Percentiles rank a stretch among this genome's conserved stretches.
These are phyloP conservation scores for Glomus cerebriforme DNA, from an alignment of 192 early-diverging fungal genomes.

Conservation along the genomic window DNA sequence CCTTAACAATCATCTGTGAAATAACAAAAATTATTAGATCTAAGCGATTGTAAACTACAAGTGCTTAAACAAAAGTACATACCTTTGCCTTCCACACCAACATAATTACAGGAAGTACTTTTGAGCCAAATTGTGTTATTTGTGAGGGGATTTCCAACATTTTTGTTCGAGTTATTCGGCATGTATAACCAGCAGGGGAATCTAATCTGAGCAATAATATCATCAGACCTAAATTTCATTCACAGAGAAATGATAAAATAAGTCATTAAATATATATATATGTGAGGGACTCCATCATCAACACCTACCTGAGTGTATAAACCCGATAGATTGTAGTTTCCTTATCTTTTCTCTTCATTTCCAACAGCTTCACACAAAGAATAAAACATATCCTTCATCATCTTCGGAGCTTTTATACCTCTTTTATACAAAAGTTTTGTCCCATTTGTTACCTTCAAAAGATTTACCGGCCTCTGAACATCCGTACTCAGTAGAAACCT, in stretches of 20 bases:
- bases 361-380: slow-evolving; percentile 4
- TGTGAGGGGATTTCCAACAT: slow-evolving; percentile 18
- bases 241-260: slow-evolving; percentile 11
- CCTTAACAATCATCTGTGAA: slow-evolving; percentile 2
- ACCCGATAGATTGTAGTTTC: slow-evolving; percentile 25
- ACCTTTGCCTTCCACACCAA: slow-evolving; percentile 34
- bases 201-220: slow-evolving; percentile 23
- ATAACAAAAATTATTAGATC: not conserved
- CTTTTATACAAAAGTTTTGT: slow-evolving; percentile 30
- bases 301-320: slow-evolving; percentile 29
- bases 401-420: slow-evolving; percentile 28
- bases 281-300: not conserved
- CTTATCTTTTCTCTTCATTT: slow-evolving; percentile 10
- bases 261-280: not conserved
- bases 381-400: slow-evolving; percentile 34
- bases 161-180: slow-evolving; percentile 18
- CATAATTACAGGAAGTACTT: slow-evolving; percentile 8
- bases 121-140: slow-evolving; percentile 1
- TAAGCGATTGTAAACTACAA: not conserved
- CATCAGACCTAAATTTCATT: slow-evolving; percentile 25
- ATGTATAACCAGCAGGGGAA: slow-evolving; percentile 24
- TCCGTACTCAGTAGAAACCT: slow-evolving; percentile 16
- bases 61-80: not conserved
- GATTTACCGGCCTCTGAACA: slow-evolving; percentile 29
- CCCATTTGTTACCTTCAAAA: slow-evolving; percentile 28